phyloP scores from a whole-genome alignment of 257 asterid species.

The Pogostemon cablin region DNA sequence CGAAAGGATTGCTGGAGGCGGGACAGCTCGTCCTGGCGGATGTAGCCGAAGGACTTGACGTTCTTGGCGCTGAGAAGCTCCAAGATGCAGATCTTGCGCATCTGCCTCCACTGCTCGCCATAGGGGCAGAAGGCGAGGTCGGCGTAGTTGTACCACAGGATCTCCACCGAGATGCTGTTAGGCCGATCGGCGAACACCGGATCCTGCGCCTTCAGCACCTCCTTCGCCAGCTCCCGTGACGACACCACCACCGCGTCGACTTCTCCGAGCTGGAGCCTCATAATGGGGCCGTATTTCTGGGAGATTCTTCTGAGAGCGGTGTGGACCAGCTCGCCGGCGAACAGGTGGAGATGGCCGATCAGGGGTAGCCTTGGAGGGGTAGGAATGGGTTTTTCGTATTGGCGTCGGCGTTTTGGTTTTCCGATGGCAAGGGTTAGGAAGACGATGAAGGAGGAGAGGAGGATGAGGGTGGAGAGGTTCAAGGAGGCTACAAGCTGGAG shows the following conservation, averaged over 20 bases:
- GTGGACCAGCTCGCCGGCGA: neutral
- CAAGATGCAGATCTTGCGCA: conserved; percentile 37
- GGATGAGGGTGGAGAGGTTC: neutral
- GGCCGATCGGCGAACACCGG: conserved; percentile 6
- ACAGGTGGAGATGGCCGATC: conserved; percentile 2
- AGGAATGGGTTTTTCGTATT: neutral
- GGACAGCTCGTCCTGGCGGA: conserved; percentile 24
- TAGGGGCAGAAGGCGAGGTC: conserved; percentile 32
- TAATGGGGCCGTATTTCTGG: neutral
- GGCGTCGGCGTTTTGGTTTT: neutral
- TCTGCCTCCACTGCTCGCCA: conserved; percentile 37
- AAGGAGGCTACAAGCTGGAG: too few species aligned
- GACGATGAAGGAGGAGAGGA: neutral
- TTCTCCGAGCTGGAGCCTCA: conserved; percentile 24
- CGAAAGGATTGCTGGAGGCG: neutral
- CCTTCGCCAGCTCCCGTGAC: conserved; percentile 4
- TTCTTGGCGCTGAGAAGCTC: conserved; percentile 30
- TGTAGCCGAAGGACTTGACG: conserved; percentile 29
- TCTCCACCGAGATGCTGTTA: neutral
- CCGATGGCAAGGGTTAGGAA: neutral
- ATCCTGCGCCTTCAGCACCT: conserved; percentile 10
- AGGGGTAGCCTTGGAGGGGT: neutral
- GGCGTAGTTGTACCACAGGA: conserved; percentile 35
- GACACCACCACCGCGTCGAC: neutral
- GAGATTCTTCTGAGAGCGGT: neutral